These are phyloP conservation scores for Penicillium sp. DNA, from an alignment of 2,329 filamentous ascomycete species.

Conservation along the genomic window DNA sequence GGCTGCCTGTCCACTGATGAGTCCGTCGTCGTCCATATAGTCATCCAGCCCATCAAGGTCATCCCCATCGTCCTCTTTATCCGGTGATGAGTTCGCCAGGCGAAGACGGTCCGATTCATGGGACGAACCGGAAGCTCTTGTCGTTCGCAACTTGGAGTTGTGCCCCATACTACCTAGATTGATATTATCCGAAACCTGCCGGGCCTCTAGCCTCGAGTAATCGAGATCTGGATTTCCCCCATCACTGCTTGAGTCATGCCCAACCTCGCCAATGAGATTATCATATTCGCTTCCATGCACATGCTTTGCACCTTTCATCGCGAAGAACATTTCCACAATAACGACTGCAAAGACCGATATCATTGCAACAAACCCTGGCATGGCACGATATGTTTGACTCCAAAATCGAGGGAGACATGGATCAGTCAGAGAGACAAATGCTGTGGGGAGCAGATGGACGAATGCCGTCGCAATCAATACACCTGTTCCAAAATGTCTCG, in stretches of 20 bases:
- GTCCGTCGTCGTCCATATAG: slow-evolving; percentile 27
- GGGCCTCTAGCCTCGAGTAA: slow-evolving; percentile 27
- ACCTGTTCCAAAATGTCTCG: slow-evolving; percentile 59
- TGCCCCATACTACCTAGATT: slow-evolving; percentile 20
- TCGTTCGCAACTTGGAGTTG: slow-evolving; percentile 3
- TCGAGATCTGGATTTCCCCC: slow-evolving; percentile 20
- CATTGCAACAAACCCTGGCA: slow-evolving; percentile 82
- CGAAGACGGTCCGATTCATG: slow-evolving; percentile 20
- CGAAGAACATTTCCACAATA: slow-evolving; percentile 84
- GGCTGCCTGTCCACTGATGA: slow-evolving; percentile 14
- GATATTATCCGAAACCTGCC: slow-evolving; percentile 23
- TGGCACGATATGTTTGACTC: slow-evolving; percentile 73
- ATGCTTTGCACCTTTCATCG: slow-evolving; percentile 64
- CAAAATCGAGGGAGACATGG: slow-evolving; percentile 74
- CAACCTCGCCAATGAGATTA: slow-evolving; percentile 38
- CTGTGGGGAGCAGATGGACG: slow-evolving; percentile 62
- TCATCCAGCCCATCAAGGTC: slow-evolving; percentile 57
- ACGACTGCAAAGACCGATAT: slow-evolving; percentile 78
- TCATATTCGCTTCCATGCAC: slow-evolving; percentile 57
- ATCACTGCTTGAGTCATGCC: slow-evolving; percentile 21
- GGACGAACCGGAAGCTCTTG: slow-evolving; percentile 17
- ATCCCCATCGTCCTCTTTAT: slow-evolving; percentile 53
- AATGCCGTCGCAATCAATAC: slow-evolving; percentile 59
- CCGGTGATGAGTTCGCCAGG: slow-evolving; percentile 30
- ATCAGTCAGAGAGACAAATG: slow-evolving; percentile 60